phyloP scores from a whole-genome alignment of 2,329 filamentous ascomycete species.

The Arthrinium phaeospermum region DNA sequence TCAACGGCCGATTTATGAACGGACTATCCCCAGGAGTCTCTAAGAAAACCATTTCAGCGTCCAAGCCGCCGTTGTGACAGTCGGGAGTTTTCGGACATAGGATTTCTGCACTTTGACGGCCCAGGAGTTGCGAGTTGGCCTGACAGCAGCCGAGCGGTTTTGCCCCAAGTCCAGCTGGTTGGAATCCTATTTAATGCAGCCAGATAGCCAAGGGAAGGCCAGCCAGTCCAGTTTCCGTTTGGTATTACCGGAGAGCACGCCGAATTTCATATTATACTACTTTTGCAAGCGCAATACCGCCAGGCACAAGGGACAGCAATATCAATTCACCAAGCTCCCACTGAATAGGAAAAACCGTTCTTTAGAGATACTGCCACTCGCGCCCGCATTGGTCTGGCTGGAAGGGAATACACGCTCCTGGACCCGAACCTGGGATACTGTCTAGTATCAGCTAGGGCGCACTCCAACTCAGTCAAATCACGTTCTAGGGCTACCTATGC shows the following conservation, averaged over 20 bases:
- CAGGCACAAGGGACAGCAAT: background rate
- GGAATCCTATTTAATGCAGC: background rate
- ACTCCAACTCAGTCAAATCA: too few relatives aligned
- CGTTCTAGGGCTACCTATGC: too few relatives aligned
- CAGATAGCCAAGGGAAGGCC: background rate
- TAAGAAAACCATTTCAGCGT: background rate
- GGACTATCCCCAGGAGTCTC: too few relatives aligned
- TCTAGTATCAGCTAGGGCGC: background rate
- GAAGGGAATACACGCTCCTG: background rate
- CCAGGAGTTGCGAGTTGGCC: background rate
- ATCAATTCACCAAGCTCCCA: background rate
- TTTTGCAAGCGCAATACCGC: background rate
- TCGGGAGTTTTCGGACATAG: background rate
- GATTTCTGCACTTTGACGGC: background rate
- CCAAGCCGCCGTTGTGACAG: background rate
- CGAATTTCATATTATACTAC: background rate
- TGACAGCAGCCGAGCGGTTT: background rate
- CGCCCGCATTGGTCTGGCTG: background rate
- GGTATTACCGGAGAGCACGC: background rate
- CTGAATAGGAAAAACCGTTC: background rate
- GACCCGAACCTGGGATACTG: background rate
- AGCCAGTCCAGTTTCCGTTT: background rate
- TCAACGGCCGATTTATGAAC: too few relatives aligned
- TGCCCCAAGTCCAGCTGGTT: background rate
- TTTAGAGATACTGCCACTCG: background rate